Base-by-base conservation (phyloP, 495 filamentous ascomycete genomes). In the Hypoxylon fuscum region DNA sequence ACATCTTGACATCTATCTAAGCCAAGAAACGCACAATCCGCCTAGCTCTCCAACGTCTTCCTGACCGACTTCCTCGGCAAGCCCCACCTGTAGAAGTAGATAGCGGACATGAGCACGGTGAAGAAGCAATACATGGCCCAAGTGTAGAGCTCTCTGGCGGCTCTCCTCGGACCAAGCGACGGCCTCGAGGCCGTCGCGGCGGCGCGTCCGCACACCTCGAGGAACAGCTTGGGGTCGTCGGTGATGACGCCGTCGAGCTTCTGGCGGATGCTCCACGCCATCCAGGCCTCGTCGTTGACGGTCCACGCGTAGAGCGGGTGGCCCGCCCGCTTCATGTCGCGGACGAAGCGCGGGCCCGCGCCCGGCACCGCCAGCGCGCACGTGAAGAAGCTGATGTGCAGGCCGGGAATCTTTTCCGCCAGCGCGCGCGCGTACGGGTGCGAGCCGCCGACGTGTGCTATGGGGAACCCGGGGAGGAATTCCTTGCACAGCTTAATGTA, bases 241-340 rank as follows among this genome's bases (percentile, higher is more conserved):
- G 85, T 86, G 48, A 73, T 62, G 57, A 64, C 59, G 75, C 73
- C 31, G 68, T 72, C 29, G 71, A 74, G 50, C 55, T 72, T 74
- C 42, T 79, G 74, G 5, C 62, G 46, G 21, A 83, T 75, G 42
- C 83, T 76, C 89, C 90, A 94, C 65, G 84, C 77, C 92, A 96
- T 96, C 69, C 83, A 78, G 10, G 74, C 71, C 48, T 83, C 81
- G 2, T 87, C 84, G 62, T 97, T 96, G 17, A 96, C 90, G 0
- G 94, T 97, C 93, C 93, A 98, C 1, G 85, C 77, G 66, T 85
- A 89, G 6, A 97, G 73, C 10, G 80, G 78, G 15, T 89, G 83
- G 14, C 78, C 76, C 5, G 77, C 72, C 49, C 73, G 70, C 38
- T 78, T 78, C 7, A 81, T 81, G 17, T 90, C 84, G 1, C 80